Evolutionary conservation across 1,284 basidiomycete species (phyloP), one percentile per base, ranked within the genome.

Genomic region (Boletellus dicymbophilus): DNA sequence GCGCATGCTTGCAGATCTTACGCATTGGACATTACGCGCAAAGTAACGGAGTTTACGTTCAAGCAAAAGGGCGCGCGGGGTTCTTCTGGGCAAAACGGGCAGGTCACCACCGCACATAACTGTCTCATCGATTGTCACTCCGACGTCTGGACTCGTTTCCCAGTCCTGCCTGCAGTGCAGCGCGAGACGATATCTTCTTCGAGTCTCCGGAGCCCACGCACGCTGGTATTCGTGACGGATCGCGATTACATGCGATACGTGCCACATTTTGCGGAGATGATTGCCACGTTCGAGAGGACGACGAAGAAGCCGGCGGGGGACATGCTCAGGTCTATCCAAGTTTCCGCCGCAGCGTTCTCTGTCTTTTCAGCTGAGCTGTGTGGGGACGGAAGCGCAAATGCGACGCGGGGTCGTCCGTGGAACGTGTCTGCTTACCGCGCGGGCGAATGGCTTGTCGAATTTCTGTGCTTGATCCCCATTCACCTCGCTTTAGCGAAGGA

Each of bases 81-180:
- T 1, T 49, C 52, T 2, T 58, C 57, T 21, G 51, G 46, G 2
- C 54, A 56, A 6, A 53, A 65, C 57, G 39, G 67, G 4, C 52
- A 52, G 13, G 43, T 22, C 12, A 45, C 25, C 2, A 39, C 46
- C 0, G 51, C 58, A 5, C 74, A 81, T 54, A 84, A 84, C 46
- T 75, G 68, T 40, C 63, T 85, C 9, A 63, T 85, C 8, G 79
- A 83, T 49, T 82, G 80, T 46, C 76, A 82, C 48, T 58, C 72
- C 0, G 82, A 85, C n/a, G 76, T 83, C 37, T 85, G 82, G 82
- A 79, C 75, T 4, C 77, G 81, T 3, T 85, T 81, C 57, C 82
- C 84, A 0, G 81, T 85, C 10, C 57, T 80, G 0, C 71, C 82
- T 2, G 80, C 81, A 0, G 73, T 85, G 27, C 72, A 72, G 36